phyloP scores from a whole-genome alignment of 306 rosid genomes.

The Castanea crenata region DNA sequence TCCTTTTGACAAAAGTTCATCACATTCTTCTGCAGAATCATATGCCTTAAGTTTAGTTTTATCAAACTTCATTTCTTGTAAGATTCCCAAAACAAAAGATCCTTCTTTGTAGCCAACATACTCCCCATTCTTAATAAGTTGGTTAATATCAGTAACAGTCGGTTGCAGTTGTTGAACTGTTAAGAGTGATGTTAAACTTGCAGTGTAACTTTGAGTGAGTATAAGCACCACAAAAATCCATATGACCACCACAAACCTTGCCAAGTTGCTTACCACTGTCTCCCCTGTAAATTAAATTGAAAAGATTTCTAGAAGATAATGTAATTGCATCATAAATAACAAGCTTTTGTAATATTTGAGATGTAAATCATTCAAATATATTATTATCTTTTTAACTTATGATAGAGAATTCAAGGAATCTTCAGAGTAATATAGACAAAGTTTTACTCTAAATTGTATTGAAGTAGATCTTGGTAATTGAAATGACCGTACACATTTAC shows the following conservation, averaged over 20 bases:
- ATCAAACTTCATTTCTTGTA: slow-evolving; percentile 31
- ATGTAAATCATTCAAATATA: not conserved
- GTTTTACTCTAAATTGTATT: no score
- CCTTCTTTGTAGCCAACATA: slow-evolving; percentile 46
- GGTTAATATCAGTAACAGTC: slow-evolving; percentile 29
- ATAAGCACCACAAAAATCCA: slow-evolving; percentile 67
- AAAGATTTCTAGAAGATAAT: not conserved
- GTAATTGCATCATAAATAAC: not conserved
- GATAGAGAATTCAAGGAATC: no score
- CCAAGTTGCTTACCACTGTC: slow-evolving; percentile 47
- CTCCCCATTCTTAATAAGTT: slow-evolving; percentile 27
- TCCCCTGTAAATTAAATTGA: slow-evolving; percentile 38
- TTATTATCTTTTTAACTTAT: no score
- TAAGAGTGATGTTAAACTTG: slow-evolving; percentile 54
- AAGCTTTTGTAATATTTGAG: no score
- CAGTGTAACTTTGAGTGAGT: slow-evolving; percentile 64
- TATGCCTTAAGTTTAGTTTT: slow-evolving; percentile 25
- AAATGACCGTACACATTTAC: no score
- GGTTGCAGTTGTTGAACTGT: slow-evolving; percentile 61
- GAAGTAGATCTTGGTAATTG: no score
- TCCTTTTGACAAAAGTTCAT: slow-evolving; percentile 40
- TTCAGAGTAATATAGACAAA: no score
- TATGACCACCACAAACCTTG: slow-evolving; percentile 53
- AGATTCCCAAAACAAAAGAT: slow-evolving; percentile 35
- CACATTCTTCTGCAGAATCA: slow-evolving; percentile 24